phyloP scores from a whole-genome alignment of 2,329 filamentous ascomycete genomes.

The Fusarium sp. region DNA sequence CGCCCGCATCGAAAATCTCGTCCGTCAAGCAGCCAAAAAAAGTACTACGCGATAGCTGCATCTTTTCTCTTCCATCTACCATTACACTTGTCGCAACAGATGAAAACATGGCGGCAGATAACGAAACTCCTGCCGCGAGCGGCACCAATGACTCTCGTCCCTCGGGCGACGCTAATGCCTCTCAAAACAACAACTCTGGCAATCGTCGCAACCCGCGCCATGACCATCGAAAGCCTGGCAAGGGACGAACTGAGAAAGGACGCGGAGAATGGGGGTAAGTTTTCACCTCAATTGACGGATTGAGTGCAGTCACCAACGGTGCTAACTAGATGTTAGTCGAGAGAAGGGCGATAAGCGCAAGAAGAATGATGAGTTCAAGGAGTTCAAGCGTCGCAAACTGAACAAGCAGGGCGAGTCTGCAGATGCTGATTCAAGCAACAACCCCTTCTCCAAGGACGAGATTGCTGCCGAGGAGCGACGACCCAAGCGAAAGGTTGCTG shows the following conservation, averaged over 20 bases:
- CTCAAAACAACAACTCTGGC: constrained; percentile 40
- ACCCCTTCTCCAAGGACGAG: constrained; percentile 78
- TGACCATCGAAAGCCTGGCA: constrained; percentile 49
- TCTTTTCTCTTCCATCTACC: constrained; percentile 2
- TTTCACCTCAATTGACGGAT: background rate
- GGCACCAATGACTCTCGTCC: constrained; percentile 38
- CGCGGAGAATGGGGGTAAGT: constrained; percentile 51
- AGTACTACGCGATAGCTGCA: constrained; percentile 25
- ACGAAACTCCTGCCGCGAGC: constrained; percentile 50
- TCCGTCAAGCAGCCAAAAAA: constrained; percentile 35
- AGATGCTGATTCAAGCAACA: constrained; percentile 52
- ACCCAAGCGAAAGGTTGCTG: constrained; percentile 96
- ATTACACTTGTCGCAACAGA: constrained; percentile 43
- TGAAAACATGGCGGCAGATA: constrained; percentile 53
- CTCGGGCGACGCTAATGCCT: constrained; percentile 39
- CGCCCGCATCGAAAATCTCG: constrained; percentile 42
- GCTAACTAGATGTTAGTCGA: constrained; percentile 56
- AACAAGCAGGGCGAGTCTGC: constrained; percentile 54
- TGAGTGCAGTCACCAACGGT: constrained; percentile 47
- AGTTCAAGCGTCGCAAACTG: constrained; percentile 59
- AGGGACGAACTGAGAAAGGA: constrained; percentile 50
- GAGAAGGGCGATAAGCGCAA: constrained; percentile 57
- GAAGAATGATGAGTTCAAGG: constrained; percentile 57
- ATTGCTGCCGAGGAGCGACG: constrained; percentile 87
- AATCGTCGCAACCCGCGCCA: constrained; percentile 50